Evolutionary conservation across 2,329 filamentous ascomycete genomes (phyloP).

Genomic region (Colletotrichum abscissum): DNA sequence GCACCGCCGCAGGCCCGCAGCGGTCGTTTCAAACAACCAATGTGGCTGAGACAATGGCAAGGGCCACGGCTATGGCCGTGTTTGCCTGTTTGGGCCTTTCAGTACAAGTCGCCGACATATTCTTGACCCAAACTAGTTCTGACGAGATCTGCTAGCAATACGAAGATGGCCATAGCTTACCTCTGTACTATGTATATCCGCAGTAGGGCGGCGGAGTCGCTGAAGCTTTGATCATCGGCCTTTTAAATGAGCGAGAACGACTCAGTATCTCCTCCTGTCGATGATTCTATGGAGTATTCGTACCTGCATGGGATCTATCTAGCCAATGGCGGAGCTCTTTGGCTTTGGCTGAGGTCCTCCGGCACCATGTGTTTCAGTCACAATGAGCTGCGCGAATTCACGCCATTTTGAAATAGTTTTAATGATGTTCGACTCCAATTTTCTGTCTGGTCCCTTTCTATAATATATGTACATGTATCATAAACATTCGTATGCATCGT

Average conservation of each 20-base stretch:
- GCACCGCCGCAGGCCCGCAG: background rate
- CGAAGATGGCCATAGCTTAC: background rate
- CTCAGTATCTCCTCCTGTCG: background rate
- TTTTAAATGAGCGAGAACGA: background rate
- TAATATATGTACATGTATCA: constrained; percentile 32
- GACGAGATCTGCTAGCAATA: background rate
- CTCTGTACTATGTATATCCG: background rate
- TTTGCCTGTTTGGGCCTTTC: background rate
- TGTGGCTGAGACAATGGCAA: background rate
- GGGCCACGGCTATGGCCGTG: background rate
- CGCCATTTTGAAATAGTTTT: background rate
- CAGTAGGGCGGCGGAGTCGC: background rate
- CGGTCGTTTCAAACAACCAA: background rate
- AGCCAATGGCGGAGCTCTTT: background rate
- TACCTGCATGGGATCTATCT: background rate
- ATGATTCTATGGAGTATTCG: background rate
- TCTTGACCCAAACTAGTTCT: background rate
- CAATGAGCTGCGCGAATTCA: background rate
- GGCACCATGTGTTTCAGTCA: background rate
- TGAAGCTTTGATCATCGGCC: background rate
- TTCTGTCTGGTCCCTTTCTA: constrained; percentile 2
- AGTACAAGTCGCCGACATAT: background rate
- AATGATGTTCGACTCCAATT: background rate
- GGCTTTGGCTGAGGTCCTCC: background rate
- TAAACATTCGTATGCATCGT: constrained; percentile 28